Evolutionary conservation across 2,329 filamentous ascomycete species (phyloP), one percentile per base, ranked within the genome.

Genomic region (Paraconiothyrium brasiliense): DNA sequence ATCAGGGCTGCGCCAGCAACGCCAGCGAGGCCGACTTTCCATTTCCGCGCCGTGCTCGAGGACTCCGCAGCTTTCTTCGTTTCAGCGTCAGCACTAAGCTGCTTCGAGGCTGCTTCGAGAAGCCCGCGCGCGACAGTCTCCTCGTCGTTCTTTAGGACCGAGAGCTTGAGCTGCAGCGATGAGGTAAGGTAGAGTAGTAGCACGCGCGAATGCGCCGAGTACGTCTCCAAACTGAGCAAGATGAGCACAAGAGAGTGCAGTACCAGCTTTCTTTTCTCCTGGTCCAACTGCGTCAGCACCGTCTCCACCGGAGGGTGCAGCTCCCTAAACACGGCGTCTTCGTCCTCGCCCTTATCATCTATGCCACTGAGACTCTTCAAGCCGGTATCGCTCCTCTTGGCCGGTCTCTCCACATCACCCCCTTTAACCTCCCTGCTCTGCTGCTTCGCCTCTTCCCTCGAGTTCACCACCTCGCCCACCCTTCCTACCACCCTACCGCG

Each of bases 1-100:
- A 97, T 94, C 1, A 97, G 82, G 0, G 92, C 92, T 1, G 94
- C 94, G 11, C 94, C 94, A 0, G 92, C 93, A 0, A 96, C 92
- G 9, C 91, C 92, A 0, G 94, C 94, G 30, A 97, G 83, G 0
- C 94, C 93, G 22, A 97, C 93, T 75, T 93, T 93, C 87, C 89
- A 92, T 75, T 89, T 89, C 48, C 89, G 85, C 20, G 85, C 79
- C n/a, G 82, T 81, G 65, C 88, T 89, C 46, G 85, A 87, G 62
- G 92, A 88, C 58, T 93, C 89, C 0, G 82, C 86, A 57, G 90
- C 88, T 74, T 91, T 91, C 72, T 90, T 87, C 0, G 89, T 89
- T 75, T 95, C 93, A 1, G 89, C 87, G 63, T 94, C 91, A 0
- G 91, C 92, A 0, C 89, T 90, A 83, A 96, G 90, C 24, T 89